A percentile compares a stretch with the other conserved stretches of the same genome.
These are phyloP conservation scores for Fusarium heterosporum DNA, from an alignment of 2,329 filamentous ascomycete genomes.

Conservation along the genomic window DNA sequence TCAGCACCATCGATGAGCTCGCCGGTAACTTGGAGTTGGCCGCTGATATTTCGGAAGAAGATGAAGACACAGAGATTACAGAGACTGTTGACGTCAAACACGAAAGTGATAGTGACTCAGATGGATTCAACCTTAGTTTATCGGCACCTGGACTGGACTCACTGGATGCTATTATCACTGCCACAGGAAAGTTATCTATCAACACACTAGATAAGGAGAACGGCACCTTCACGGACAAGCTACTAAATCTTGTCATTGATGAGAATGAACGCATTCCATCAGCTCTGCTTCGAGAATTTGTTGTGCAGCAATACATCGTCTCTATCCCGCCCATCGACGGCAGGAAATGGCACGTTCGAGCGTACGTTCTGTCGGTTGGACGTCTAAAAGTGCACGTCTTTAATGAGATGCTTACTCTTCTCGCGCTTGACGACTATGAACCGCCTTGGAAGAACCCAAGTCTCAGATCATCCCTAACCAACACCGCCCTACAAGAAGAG, in stretches of 20 bases:
- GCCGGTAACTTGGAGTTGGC: slow-evolving; percentile 52
- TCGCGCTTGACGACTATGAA: slow-evolving; percentile 52
- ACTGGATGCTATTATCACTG: slow-evolving; percentile 50
- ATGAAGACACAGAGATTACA: slow-evolving; percentile 32
- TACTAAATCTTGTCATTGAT: slow-evolving; percentile 45
- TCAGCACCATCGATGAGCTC: slow-evolving; percentile 54
- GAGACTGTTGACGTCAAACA: not conserved
- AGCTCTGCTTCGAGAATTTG: slow-evolving; percentile 53
- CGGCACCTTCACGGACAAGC: slow-evolving; percentile 7
- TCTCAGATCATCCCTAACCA: slow-evolving; percentile 52
- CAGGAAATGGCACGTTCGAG: slow-evolving; percentile 54
- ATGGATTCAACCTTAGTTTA: slow-evolving; percentile 39
- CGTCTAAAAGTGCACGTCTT: slow-evolving; percentile 55
- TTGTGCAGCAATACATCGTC: slow-evolving; percentile 54
- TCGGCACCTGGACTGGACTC: slow-evolving; percentile 45
- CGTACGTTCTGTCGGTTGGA: slow-evolving; percentile 53
- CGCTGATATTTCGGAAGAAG: slow-evolving; percentile 50
- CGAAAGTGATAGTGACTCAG: not conserved
- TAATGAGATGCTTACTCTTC: slow-evolving; percentile 52
- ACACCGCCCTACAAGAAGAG: slow-evolving; percentile 53
- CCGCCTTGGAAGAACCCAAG: slow-evolving; percentile 53
- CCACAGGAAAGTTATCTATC: slow-evolving; percentile 41
- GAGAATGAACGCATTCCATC: slow-evolving; percentile 53
- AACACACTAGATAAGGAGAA: not conserved
- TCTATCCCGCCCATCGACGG: slow-evolving; percentile 48